phyloP scores from a whole-genome alignment of 2,329 filamentous ascomycete species.

The Cladophialophora carrionii region DNA sequence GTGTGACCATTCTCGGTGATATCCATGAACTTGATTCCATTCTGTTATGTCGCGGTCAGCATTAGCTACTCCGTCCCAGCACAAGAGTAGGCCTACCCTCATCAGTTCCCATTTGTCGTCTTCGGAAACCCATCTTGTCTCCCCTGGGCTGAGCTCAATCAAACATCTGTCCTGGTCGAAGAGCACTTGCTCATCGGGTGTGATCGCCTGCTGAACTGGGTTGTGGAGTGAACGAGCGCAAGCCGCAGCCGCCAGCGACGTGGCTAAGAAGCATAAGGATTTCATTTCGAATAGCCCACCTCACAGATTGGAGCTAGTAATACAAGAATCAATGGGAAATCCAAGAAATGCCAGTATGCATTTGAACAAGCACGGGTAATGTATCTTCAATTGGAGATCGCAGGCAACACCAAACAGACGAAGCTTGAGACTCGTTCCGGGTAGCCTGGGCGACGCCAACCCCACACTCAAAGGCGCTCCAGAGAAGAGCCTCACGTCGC shows the following conservation, averaged over 20 bases:
- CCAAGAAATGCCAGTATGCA: background rate
- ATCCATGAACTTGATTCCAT: conserved; percentile 89
- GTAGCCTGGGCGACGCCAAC: background rate
- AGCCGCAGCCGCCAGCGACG: conserved; percentile 44
- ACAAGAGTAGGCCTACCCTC: conserved; percentile 60
- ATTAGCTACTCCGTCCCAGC: conserved; percentile 24
- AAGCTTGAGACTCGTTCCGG: background rate
- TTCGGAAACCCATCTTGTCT: conserved; percentile 86
- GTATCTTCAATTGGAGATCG: background rate
- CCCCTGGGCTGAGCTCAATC: conserved; percentile 81
- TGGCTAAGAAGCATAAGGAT: conserved; percentile 42
- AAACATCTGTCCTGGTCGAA: conserved; percentile 62
- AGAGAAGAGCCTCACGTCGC: background rate
- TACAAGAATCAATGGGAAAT: background rate
- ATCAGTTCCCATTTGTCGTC: conserved; percentile 93
- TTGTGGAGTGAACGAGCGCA: conserved; percentile 40
- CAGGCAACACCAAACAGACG: background rate
- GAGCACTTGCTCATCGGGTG: conserved; percentile 17
- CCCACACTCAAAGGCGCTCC: background rate
- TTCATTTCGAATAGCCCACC: conserved; percentile 42
- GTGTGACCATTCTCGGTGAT: conserved; percentile 76
- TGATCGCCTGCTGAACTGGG: conserved; percentile 41
- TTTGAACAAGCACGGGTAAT: background rate
- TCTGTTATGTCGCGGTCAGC: conserved; percentile 53
- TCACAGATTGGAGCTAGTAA: background rate